Percentiles rank a stretch among this genome's conserved stretches.
These are phyloP conservation scores for Tylopilus rubrobrunneus DNA, from an alignment of 768 basidiomycete species.

Conservation along the genomic window DNA sequence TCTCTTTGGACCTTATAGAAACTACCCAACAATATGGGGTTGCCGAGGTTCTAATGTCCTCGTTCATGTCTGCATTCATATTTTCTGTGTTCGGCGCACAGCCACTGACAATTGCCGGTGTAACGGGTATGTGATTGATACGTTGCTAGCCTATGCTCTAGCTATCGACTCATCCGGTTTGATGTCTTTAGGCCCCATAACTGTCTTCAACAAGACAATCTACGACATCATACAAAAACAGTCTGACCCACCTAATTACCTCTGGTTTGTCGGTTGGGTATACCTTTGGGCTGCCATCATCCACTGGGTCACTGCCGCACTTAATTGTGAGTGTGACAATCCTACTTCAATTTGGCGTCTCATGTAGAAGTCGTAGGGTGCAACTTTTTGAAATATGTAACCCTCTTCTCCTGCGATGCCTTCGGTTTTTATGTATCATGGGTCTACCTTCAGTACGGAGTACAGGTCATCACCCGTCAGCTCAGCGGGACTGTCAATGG, in stretches of 20 bases:
- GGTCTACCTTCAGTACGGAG: constrained; percentile 87
- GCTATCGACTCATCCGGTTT: not conserved
- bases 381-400: constrained; percentile 82
- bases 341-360: not conserved
- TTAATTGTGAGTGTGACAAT: constrained; percentile 57
- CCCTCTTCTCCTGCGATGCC: constrained; percentile 86
- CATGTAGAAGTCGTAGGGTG: constrained; percentile 47
- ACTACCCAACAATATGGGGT: constrained; percentile 89
- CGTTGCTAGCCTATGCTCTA: not conserved
- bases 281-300: constrained; percentile 87
- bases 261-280: constrained; percentile 89
- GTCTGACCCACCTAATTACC: constrained; percentile 63
- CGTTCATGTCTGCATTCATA: constrained; percentile 86
- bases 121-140: constrained; percentile 54
- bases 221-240: constrained; percentile 65
- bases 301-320: constrained; percentile 75
- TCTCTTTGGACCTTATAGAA: constrained; percentile 88
- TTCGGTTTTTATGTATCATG: constrained; percentile 93
- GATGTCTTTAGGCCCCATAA: constrained; percentile 66
- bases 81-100: constrained; percentile 88
- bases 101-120: constrained; percentile 88
- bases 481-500: constrained; percentile 45
- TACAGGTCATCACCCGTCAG: constrained; percentile 78
- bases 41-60: constrained; percentile 75
- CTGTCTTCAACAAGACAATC: constrained; percentile 89